Base-by-base conservation (phyloP, 495 filamentous ascomycete genomes). In the Talaromyces trachyspermus region DNA sequence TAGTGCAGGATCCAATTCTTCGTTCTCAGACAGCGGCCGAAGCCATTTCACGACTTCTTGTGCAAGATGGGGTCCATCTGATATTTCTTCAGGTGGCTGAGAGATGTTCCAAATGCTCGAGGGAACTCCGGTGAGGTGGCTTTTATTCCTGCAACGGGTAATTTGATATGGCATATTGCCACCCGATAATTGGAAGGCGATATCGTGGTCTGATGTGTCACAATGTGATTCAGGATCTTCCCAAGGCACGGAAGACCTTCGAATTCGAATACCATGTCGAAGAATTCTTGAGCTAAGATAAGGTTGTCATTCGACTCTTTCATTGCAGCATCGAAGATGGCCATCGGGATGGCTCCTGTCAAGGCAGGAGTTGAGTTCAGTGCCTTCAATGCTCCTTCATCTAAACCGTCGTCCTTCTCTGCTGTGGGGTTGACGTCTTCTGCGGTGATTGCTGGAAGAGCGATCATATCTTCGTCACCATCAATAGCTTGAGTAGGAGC, bases 301-400 rank as follows among this genome's bases (percentile, higher is more conserved):
- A 80, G 55, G 47, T 80, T 78, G 26, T 61, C 75, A 68, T 57
- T 77, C 45, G 86, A 83, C 57, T 92, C 76, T 56, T 86, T 89
- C 72, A 84, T 81, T 1, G 88, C 86, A 11, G 85, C 76, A 58
- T 95, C 89, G 53, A 96, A 97, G 29, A 97, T 86, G 24, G 91
- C 89, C 40, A 90, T 75, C 3, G 94, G 89, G 52, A 97, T 94
- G 4, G 89, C 90, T 6, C 92, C 92, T 39, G 83, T 85, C 24
- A 96, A 69, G 11, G 86, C 88, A 9, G 92, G 89, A 32, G 88
- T 88, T 43, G 83, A 74, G 36, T 80, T 77, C 7, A 94, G 77
- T 51, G 82, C 76, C 49, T 83, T 61, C 30, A 84, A 60, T 1
- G 78, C 72, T 17, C 61, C 60, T 42, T 73, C 53, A 47, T 83